Evolutionary conservation across 306 rosid species (phyloP), one percentile per base, ranked within the genome.

Genomic region (Sophora flavescens): DNA sequence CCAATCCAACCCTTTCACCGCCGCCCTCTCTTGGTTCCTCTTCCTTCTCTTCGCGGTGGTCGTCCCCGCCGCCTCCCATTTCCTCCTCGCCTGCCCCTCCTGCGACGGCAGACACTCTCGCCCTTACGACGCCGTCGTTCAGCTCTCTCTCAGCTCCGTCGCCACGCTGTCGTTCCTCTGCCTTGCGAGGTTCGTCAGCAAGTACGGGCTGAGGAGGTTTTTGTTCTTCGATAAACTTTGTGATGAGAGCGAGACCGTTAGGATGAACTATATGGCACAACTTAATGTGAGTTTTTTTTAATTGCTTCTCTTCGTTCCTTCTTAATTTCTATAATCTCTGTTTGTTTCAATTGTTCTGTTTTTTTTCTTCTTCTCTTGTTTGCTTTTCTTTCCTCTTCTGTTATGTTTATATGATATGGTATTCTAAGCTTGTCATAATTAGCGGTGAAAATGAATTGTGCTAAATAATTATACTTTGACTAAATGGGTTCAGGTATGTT

Each of bases 181-280:
- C 53, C 86, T 95, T 7, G 63, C 99, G 2, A 42, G 64, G n/a
- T 89, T 90, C 82, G 89, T 92, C 0, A 71, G 74, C 42, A 85
- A 75, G 18, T 95, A 78, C 4, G 96, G 99, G 0, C 85, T 95
- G 0, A 75, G 93, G 9, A 83, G 92, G 66, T 95, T 92, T 79
- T 74, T 95, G 81, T 95, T 95, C 89, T 83, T 92, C 12, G 96
- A 89, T 44, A 91, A 88, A 86, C 97, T 90, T 4, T 88, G 90
- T 59, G 84, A 95, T 12, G 97, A 92, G 26, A 95, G 99, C 85
- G 97, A 92, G 63, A 80, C 81, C 1, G 92, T 92, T 3, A 71
- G 97, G 30, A 60, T 3, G 22, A 88, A 92, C 14, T 95, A 95
- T 77, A 92, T 93, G 13, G 81, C 57, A 0, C 91, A 92, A 41